Conservation (phyloP, 306 rosid genomes). For the Luffa aegyptiaca region DNA sequence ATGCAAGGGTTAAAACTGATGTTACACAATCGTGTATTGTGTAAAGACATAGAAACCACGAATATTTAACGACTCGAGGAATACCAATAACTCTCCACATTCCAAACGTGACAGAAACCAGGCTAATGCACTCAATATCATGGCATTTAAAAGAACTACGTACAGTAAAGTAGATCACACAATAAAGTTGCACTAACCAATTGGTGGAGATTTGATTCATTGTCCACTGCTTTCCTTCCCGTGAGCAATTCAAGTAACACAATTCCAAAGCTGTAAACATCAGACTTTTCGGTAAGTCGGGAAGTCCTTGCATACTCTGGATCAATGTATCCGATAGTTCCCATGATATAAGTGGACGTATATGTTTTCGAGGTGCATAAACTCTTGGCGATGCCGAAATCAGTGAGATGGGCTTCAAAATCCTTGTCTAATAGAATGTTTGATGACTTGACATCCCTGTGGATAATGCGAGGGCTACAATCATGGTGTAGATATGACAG, state of each 20-base stretch:
- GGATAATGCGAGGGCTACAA: constrained; percentile 87
- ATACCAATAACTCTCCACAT: neutral
- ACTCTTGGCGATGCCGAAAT: constrained; percentile 91
- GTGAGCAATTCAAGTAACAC: constrained; percentile 91
- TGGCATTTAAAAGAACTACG: neutral
- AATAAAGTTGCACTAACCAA: constrained; percentile 33
- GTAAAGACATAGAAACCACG: neutral
- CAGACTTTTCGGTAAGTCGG: constrained; percentile 89
- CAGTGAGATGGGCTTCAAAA: constrained; percentile 83
- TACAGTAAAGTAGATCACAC: neutral
- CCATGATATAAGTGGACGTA: constrained; percentile 84
- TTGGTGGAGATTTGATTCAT: constrained; percentile 87
- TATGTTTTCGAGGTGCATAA: constrained; percentile 61
- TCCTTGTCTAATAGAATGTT: constrained; percentile 80
- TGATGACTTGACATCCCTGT: constrained; percentile 89
- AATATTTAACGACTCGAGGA: neutral
- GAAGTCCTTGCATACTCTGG: constrained; percentile 96
- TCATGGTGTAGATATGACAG: constrained; percentile 89
- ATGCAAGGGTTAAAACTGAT: neutral
- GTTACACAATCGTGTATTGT: neutral
- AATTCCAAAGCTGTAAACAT: constrained; percentile 86
- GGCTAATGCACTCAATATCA: neutral
- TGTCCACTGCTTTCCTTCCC: constrained; percentile 83
- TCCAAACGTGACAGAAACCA: neutral
- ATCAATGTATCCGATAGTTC: constrained; percentile 94